These are phyloP conservation scores for Penstemon newberryi DNA, from an alignment of 257 asterid genomes.

Conservation along the genomic window DNA sequence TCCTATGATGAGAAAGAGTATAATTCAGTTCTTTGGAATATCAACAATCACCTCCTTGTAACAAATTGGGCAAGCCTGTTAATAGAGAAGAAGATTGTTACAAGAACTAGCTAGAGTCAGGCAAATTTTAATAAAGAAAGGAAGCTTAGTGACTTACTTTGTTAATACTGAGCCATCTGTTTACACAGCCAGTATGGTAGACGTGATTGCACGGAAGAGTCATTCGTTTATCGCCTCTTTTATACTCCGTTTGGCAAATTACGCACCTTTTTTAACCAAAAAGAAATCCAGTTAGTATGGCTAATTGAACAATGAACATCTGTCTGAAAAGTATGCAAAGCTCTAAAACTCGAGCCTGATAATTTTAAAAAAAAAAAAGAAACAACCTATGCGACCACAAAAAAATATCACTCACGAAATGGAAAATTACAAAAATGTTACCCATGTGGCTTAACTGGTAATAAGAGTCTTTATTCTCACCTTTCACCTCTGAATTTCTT, in stretches of 20 bases:
- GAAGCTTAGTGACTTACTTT: constrained; percentile 52
- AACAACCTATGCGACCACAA: not conserved
- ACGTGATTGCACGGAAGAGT: constrained; percentile 91
- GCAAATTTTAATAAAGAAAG: not conserved
- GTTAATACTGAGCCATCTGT: constrained; percentile 87
- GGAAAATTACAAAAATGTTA: not conserved
- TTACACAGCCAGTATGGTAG: constrained; percentile 80
- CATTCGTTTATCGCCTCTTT: constrained; percentile 68
- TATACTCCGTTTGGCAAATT: constrained; percentile 97
- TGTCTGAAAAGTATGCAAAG: not conserved
- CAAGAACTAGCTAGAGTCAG: not conserved
- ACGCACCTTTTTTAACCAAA: constrained; percentile 65
- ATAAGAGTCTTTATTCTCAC: constrained; percentile 35
- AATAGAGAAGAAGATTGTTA: constrained; percentile 18
- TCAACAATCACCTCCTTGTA: constrained; percentile 68
- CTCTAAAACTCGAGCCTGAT: not conserved
- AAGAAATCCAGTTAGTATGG: constrained; percentile 15
- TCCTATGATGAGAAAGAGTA: constrained; percentile 26
- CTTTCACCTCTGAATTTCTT: constrained; percentile 68
- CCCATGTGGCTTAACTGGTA: not conserved
- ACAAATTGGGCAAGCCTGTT: constrained; percentile 90
- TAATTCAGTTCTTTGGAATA: constrained; percentile 44
- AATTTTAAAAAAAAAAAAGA: not conserved
- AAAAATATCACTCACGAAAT: not conserved
- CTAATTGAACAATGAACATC: not conserved